These are phyloP conservation scores for Amphibolis antarctica DNA, from an alignment of 106 monocot species.

Conservation along the genomic window DNA sequence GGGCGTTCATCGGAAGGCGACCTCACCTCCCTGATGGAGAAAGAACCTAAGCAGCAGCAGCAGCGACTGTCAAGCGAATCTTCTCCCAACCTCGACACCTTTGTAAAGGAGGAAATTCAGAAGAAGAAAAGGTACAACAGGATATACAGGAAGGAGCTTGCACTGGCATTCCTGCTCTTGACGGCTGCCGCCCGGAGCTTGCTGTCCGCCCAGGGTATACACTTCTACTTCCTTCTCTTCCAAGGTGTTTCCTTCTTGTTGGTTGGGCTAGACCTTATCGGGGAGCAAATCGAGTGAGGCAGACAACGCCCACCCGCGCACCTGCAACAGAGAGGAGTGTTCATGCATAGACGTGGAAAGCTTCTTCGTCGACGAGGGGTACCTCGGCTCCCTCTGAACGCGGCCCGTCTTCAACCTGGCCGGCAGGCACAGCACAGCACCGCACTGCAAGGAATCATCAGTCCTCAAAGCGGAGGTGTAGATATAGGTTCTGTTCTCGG, in stretches of 20 bases:
- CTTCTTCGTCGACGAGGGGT: too few relatives aligned
- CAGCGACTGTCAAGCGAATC: constrained; percentile 27
- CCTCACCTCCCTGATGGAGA: constrained; percentile 40
- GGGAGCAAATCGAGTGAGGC: constrained; percentile 65
- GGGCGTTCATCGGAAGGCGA: constrained; percentile 74
- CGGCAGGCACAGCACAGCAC: too few relatives aligned
- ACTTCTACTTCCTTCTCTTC: constrained; percentile 83
- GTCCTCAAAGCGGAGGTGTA: constrained; percentile 7
- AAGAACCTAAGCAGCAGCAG: constrained; percentile 29
- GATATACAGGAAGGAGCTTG: constrained; percentile 71
- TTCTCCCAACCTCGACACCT: constrained; percentile 36
- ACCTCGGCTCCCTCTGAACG: too few relatives aligned
- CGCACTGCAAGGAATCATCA: neutral
- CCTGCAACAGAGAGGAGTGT: neutral
- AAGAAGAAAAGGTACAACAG: constrained; percentile 74
- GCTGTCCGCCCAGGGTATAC: constrained; percentile 74
- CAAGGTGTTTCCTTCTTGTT: constrained; percentile 72
- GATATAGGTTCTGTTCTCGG: constrained; percentile 12
- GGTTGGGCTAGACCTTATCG: constrained; percentile 68
- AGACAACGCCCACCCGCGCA: neutral
- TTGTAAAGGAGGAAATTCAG: constrained; percentile 24
- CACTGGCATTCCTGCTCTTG: constrained; percentile 51
- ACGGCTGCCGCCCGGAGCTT: constrained; percentile 64
- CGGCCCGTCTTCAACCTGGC: too few relatives aligned
- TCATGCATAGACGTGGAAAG: neutral